Evolutionary conservation across 306 rosid species (phyloP).

Genomic region (Sesbania bispinosa): DNA sequence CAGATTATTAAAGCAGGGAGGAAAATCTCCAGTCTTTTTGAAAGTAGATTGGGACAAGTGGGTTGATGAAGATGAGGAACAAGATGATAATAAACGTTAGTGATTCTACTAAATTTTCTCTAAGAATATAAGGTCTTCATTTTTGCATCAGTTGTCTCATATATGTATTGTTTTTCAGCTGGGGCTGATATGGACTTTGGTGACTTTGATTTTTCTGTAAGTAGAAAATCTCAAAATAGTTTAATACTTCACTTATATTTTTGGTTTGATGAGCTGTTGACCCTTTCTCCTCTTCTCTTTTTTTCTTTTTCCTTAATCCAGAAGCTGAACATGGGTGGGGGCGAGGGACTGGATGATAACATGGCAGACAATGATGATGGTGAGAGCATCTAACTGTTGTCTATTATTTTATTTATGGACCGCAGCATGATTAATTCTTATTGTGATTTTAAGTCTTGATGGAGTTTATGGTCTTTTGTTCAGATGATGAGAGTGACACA

Average conservation of each 20-base stretch:
- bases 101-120: slow-evolving; percentile 18
- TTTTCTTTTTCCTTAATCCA: slow-evolving; percentile 1
- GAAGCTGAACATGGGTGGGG: slow-evolving; percentile 44
- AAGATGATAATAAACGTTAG: slow-evolving; percentile 36
- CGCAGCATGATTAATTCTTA: not conserved
- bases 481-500: slow-evolving; percentile 39
- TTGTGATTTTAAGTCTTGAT: not conserved
- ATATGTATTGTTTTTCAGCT: slow-evolving; percentile 33
- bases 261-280: not conserved
- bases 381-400: not conserved
- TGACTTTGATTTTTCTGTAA: slow-evolving; percentile 57
- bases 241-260: not conserved
- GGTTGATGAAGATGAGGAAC: slow-evolving; percentile 80
- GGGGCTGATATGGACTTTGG: slow-evolving; percentile 46
- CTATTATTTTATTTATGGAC: not conserved
- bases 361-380: slow-evolving; percentile 25
- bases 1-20: slow-evolving; percentile 58
- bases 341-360: slow-evolving; percentile 15
- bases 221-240: slow-evolving; percentile 9
- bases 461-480: not conserved
- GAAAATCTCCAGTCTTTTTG: slow-evolving; percentile 56
- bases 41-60: slow-evolving; percentile 86
- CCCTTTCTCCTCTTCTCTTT: too few species aligned
- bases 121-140: not conserved
- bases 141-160: slow-evolving; percentile 22